Percentiles rank a stretch among this genome's conserved stretches.
phyloP scores from a whole-genome alignment of 345 rosid genomes.

The Conringia planisiliqua region DNA sequence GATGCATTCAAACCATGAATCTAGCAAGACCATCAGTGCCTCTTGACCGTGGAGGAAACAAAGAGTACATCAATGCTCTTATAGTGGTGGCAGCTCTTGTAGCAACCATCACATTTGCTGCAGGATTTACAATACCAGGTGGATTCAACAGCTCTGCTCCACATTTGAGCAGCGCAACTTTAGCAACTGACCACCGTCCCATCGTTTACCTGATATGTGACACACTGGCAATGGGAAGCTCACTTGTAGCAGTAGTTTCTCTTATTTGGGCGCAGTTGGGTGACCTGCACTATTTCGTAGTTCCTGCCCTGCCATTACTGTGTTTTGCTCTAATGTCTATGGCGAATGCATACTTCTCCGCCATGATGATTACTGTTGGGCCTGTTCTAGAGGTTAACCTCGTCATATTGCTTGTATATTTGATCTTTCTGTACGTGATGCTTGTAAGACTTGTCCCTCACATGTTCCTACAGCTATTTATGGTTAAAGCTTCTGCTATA shows the following conservation, averaged over 20 bases:
- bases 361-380: neutral
- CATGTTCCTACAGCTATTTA: neutral
- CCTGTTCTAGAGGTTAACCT: neutral
- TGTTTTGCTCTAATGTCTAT: neutral
- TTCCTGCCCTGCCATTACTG: neutral
- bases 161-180: neutral
- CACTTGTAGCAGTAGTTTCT: neutral
- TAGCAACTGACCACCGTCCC: neutral
- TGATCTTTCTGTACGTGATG: neutral
- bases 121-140: slow-evolving; percentile 5
- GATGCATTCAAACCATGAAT: neutral
- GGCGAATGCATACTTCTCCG: too few species aligned
- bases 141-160: slow-evolving; percentile 6
- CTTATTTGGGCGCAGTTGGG: slow-evolving; percentile 10
- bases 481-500: neutral
- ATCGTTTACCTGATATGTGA: neutral
- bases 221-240: neutral
- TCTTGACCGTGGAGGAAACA: neutral
- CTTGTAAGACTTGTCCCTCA: neutral
- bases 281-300: neutral
- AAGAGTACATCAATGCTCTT: neutral
- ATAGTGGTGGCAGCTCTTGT: neutral
- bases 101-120: neutral
- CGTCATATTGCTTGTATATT: neutral
- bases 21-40: neutral